phyloP scores from a whole-genome alignment of 2,329 filamentous ascomycete species.

The Diaporthe longicolla region DNA sequence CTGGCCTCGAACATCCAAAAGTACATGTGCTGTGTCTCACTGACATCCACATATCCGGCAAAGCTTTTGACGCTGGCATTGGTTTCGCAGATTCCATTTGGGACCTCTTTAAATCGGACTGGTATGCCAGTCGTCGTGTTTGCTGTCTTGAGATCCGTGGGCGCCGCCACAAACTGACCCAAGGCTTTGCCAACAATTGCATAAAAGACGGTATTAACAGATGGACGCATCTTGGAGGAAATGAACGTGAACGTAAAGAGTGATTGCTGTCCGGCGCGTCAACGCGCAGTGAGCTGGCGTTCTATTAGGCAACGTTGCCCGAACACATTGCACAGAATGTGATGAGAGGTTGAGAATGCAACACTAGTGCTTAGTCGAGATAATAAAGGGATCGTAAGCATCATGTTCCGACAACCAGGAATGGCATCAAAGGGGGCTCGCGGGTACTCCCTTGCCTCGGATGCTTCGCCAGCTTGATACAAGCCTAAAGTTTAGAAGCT shows the following conservation, averaged over 20 bases:
- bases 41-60: constrained; percentile 19
- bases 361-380: neutral
- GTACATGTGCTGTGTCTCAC: constrained; percentile 26
- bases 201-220: neutral
- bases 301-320: neutral
- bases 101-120: constrained; percentile 19
- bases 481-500: neutral
- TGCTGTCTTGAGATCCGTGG: constrained; percentile 9
- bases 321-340: neutral
- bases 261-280: neutral
- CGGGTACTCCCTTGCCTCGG: constrained; percentile 4
- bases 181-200: neutral
- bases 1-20: constrained; percentile 28
- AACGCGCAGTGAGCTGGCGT: neutral
- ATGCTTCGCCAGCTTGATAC: constrained; percentile 16
- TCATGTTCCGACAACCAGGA: neutral
- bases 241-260: neutral
- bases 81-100: constrained; percentile 16
- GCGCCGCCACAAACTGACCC: neutral
- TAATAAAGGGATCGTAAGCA: neutral
- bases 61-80: constrained; percentile 17
- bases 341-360: no score
- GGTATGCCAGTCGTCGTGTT: constrained; percentile 7
- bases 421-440: constrained; percentile 6
- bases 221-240: neutral